Conservation (phyloP, 164 flowering plant genomes). For the Paratinospora sagittata region DNA sequence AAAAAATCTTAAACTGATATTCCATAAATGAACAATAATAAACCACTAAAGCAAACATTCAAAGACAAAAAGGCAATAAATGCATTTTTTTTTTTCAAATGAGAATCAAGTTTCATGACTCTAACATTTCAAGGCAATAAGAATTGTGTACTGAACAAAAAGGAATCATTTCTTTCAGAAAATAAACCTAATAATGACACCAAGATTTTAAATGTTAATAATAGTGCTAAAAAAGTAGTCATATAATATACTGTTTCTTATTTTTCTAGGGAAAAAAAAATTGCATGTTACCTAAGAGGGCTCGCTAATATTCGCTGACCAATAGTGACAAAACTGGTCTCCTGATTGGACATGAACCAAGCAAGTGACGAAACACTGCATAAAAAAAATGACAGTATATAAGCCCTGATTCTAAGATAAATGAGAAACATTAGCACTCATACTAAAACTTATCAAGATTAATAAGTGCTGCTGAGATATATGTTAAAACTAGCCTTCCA, state of each 20-base stretch:
- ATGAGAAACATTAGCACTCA: too few relatives aligned
- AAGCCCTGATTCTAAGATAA: not conserved
- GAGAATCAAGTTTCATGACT: not conserved
- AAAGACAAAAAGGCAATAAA: not conserved
- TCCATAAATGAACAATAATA: not conserved
- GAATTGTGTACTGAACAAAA: not conserved
- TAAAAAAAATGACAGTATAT: constrained; percentile 3
- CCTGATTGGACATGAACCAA: constrained; percentile 99
- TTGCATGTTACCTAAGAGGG: constrained; percentile 64
- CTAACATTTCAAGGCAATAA: not conserved
- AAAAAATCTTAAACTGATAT: not conserved
- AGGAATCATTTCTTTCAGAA: not conserved
- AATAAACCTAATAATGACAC: not conserved
- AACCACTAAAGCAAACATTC: too few relatives aligned
- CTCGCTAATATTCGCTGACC: constrained; percentile 87
- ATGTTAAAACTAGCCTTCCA: constrained; percentile 31
- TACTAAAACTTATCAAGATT: not conserved
- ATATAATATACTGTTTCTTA: not conserved
- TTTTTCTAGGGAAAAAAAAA: not conserved
- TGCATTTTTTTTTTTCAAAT: not conserved
- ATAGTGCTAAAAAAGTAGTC: not conserved
- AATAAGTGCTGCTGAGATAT: not conserved
- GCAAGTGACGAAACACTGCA: constrained; percentile 97
- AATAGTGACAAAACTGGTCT: constrained; percentile 98
- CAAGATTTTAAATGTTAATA: not conserved